Base-by-base conservation (phyloP, 1,284 basidiomycete genomes). In the Athelia psychrophila region DNA sequence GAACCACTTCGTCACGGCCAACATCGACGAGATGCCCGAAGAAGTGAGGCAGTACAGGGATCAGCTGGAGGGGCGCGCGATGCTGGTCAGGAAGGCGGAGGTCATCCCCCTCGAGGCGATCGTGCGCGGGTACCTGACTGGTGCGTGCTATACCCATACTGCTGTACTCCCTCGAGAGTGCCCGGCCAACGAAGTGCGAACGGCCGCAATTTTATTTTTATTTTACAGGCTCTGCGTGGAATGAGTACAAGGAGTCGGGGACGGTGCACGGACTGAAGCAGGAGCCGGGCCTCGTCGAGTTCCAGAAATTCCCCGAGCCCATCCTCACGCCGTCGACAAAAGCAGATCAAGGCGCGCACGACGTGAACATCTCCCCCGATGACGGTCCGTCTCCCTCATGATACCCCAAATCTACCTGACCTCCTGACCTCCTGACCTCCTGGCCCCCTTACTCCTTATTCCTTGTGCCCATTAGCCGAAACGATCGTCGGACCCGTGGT, bases 51-150 rank as follows among this genome's bases (percentile, higher is more conserved):
- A 82, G 56, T 84, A 88, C 63, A 79, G 78, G 57, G 79, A 82
- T 47, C 82, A 92, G 71, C 80, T 99, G 16, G 81, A 88, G 52
- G 95, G 89, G 1, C 78, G 96, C 22, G 78, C 88, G 4, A 98
- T 99, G 90, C 86, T 98, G 48, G 96, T 99, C 13, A 83, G 77
- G 65, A 94, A 89, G 63, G 95, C 95, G 8, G 80, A 89, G 64
- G 91, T 99, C 16, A 76, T 99, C 25, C 93, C 93, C 44, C 80
- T 99, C n/a, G 97, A 99, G 71, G 95, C 92, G 2, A 99, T 99
- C 62, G 96, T 99, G 15, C 77, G 97, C 55, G 96, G 96, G 3
- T 99, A 99, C 72, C 79, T 99, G 55, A 93, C 96, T 24, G 95
- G 95, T 90, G 52, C 56, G 79, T 62, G 13, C 27, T 40, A 44